Evolutionary conservation across 1,284 basidiomycete genomes (phyloP).

Genomic region (Tilletiopsis washingtonensis): DNA sequence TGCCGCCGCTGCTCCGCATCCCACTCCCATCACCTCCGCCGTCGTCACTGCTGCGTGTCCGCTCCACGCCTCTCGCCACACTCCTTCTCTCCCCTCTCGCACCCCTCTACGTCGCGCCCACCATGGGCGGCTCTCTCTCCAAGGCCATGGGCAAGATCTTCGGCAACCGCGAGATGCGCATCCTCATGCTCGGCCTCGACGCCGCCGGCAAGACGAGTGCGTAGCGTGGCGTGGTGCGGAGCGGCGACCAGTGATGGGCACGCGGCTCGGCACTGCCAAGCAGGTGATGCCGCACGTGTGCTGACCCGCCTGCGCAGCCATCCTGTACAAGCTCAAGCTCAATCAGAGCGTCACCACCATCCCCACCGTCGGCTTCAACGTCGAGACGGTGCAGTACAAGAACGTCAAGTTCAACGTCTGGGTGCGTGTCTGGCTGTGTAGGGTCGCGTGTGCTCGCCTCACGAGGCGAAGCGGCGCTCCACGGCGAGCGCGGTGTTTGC

Average conservation of each 20-base stretch:
- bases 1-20: too few species aligned
- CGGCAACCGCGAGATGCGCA: constrained; percentile 47
- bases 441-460: too few species aligned
- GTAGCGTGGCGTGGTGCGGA: background rate
- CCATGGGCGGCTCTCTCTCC: constrained; percentile 45
- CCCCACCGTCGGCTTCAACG: constrained; percentile 74
- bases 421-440: constrained; percentile 46
- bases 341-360: constrained; percentile 99
- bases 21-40: background rate
- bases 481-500: too few species aligned
- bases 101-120: background rate
- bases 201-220: constrained; percentile 62
- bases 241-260: too few species aligned
- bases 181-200: constrained; percentile 77
- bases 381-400: constrained; percentile 99
- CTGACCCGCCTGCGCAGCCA: constrained; percentile 54
- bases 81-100: background rate
- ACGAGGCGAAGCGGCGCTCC: too few species aligned
- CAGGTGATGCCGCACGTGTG: too few species aligned
- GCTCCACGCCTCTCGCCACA: background rate
- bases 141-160: constrained; percentile 47
- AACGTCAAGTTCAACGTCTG: constrained; percentile 99
- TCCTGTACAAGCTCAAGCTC: constrained; percentile 97
- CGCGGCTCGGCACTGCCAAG: too few species aligned
- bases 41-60: background rate